Evolutionary conservation across 208 protist genomes (phyloP), one percentile per base, ranked within the genome.

Genomic region (Acanthamoeba triangularis): DNA sequence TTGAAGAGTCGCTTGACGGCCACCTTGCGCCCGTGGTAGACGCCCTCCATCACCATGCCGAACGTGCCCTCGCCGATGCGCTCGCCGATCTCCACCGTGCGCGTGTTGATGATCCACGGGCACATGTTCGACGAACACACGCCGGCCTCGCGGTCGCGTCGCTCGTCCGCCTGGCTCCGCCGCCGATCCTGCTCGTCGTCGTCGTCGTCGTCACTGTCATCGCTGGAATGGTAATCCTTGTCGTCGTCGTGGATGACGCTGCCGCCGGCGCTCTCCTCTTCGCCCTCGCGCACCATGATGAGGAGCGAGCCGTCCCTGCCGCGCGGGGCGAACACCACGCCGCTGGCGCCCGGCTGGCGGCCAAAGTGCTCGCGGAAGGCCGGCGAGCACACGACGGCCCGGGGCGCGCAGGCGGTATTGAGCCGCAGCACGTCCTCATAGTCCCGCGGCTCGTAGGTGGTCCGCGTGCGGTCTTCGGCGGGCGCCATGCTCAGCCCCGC

Each of bases 1-100:
- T 65, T 56, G 54, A 67, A 49, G 0, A 91, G 59, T 0, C 41
- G n/a, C 84, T 91, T 93, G 87, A 93, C 59, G 1, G 87, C 87
- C 87, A 93, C 87, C 56, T 76, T 23, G 25, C 16, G n/a, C 11
- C 69, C 69, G 69, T 44, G 35, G 33, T 28, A 78, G 4, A 8
- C 8, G 69, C 33, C 69, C 69, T 47, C 69, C 14, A 47, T 16
- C 35, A 78, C 69, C 33, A n/a, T 6, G 35, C 35, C 69, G 69
- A 35, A 78, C 5, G 18, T 47, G 69, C 69, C 69, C 37, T 35
- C 35, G 35, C 69, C 69, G 33, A 78, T 44, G 10, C 35, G 37
- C 6, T 47, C 35, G 10, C 69, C 69, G 69, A 78, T 59, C 54
- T 59, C 54, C 54, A 59, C 54, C 20, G 54, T 59, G 54, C 54